phyloP scores from a whole-genome alignment of 176 grass and related monocot genomes.

The Cenchrus purpureus region DNA sequence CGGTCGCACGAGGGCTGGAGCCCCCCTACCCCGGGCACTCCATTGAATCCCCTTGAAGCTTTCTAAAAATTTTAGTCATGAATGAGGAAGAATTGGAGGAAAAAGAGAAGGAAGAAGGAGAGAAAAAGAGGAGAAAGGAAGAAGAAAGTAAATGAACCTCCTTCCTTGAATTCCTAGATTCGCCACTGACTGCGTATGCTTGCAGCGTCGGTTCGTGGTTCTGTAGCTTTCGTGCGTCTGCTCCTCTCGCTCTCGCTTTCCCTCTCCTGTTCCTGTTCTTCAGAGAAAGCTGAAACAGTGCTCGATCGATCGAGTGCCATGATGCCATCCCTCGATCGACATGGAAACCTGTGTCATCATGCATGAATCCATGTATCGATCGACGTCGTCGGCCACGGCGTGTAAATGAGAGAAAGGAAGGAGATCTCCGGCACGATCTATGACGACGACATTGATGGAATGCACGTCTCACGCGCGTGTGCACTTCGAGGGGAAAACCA shows the following conservation, averaged over 20 bases:
- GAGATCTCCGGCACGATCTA: slow-evolving; percentile 37
- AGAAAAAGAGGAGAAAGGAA: too few species aligned
- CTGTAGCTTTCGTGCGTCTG: not conserved
- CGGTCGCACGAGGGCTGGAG: too few species aligned
- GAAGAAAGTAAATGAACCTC: too few species aligned
- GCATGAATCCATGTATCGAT: not conserved
- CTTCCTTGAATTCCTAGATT: too few species aligned
- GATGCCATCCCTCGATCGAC: not conserved
- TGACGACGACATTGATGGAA: slow-evolving; percentile 35
- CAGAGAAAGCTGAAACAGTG: slow-evolving; percentile 26
- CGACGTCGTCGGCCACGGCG: not conserved
- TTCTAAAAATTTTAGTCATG: too few species aligned
- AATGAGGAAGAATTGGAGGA: too few species aligned
- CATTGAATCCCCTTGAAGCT: too few species aligned
- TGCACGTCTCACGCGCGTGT: slow-evolving; percentile 31
- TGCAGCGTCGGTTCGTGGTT: not conserved
- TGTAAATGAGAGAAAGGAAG: slow-evolving; percentile 28
- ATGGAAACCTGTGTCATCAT: not conserved
- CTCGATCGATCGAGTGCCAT: not conserved
- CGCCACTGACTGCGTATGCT: too few species aligned
- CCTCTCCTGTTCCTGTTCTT: not conserved
- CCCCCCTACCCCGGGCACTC: too few species aligned
- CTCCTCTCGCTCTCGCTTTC: not conserved
- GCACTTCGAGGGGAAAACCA: slow-evolving; percentile 44
- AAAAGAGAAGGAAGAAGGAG: too few species aligned